Conservation (phyloP, 805 yeast genomes). For the Saccharomyces jurei region DNA sequence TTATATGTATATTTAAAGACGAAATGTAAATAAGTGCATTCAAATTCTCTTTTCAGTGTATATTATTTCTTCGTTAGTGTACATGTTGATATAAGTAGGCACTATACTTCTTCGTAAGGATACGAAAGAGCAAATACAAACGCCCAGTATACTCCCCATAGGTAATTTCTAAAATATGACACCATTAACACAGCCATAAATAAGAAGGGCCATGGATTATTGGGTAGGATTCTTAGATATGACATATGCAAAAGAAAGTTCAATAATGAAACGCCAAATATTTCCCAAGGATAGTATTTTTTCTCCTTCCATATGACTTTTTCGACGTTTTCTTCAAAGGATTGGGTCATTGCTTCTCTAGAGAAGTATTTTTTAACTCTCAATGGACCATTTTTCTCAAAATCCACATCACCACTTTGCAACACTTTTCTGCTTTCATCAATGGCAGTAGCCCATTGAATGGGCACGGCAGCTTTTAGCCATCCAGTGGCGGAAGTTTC, state of each 20-base stretch:
- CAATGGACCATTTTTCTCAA: conserved; percentile 25
- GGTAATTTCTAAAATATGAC: conserved; percentile 6
- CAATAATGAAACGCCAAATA: conserved; percentile 5
- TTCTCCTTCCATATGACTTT: conserved; percentile 21
- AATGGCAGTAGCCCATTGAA: conserved; percentile 49
- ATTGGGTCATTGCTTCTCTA: conserved; percentile 33
- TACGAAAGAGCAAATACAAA: conserved; percentile 4
- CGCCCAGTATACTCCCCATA: conserved; percentile 12
- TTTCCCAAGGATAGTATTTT: conserved; percentile 28
- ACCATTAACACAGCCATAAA: conserved; percentile 8
- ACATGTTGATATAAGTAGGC: neutral
- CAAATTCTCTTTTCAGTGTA: neutral
- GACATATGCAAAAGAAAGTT: conserved; percentile 13
- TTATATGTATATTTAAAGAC: neutral
- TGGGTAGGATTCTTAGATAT: conserved; percentile 6
- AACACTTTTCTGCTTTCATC: conserved; percentile 31
- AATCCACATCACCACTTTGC: conserved; percentile 7
- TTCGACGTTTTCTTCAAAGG: conserved; percentile 32
- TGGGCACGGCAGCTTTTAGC: conserved; percentile 40
- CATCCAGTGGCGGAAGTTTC: conserved; percentile 52
- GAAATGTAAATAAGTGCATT: neutral
- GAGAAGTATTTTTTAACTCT: conserved; percentile 31
- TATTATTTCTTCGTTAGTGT: neutral
- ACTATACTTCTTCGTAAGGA: neutral
- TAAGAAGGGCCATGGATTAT: conserved; percentile 12